These are phyloP conservation scores for Fusarium concolor DNA, from an alignment of 2,329 filamentous ascomycete species.

Conservation along the genomic window DNA sequence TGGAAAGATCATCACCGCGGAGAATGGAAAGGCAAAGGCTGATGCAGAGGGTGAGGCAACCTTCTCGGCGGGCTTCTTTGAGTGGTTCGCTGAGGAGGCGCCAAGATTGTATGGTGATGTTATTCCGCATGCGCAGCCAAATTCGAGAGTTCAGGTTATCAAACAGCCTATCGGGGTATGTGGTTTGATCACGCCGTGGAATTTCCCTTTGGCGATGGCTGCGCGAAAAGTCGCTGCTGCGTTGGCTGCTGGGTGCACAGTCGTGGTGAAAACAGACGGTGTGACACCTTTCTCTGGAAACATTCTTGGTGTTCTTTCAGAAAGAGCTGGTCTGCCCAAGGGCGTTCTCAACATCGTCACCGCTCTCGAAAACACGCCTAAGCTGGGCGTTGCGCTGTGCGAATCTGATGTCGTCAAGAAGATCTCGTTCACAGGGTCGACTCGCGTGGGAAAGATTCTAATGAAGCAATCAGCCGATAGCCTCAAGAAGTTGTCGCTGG, in stretches of 20 bases:
- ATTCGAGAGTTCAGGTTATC: constrained; percentile 73
- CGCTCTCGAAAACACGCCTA: constrained; percentile 72
- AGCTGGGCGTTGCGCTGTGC: constrained; percentile 73
- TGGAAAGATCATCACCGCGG: constrained; percentile 74
- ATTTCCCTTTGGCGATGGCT: constrained; percentile 68
- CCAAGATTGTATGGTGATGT: constrained; percentile 68
- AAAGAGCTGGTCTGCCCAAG: constrained; percentile 71
- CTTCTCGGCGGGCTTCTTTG: constrained; percentile 70
- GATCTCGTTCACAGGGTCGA: constrained; percentile 78
- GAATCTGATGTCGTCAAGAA: constrained; percentile 74
- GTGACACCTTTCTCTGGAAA: constrained; percentile 90
- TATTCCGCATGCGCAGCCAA: constrained; percentile 68
- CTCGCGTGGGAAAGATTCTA: constrained; percentile 61
- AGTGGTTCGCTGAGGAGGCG: constrained; percentile 66
- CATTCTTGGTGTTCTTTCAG: constrained; percentile 82
- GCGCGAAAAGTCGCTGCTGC: constrained; percentile 60
- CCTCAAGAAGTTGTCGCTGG: constrained; percentile 74
- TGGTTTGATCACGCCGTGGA: constrained; percentile 58
- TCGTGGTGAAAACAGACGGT: constrained; percentile 86
- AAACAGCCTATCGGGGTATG: constrained; percentile 49
- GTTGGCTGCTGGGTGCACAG: constrained; percentile 77
- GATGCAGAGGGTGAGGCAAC: constrained; percentile 67
- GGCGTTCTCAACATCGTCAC: constrained; percentile 67
- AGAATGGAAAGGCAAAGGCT: constrained; percentile 76
- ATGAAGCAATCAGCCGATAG: constrained; percentile 79